A percentile compares a stretch with the other conserved stretches of the same genome.
Conservation (phyloP, 371 early-diverging fungal genomes). For the Basidiobolus heterosporus region DNA sequence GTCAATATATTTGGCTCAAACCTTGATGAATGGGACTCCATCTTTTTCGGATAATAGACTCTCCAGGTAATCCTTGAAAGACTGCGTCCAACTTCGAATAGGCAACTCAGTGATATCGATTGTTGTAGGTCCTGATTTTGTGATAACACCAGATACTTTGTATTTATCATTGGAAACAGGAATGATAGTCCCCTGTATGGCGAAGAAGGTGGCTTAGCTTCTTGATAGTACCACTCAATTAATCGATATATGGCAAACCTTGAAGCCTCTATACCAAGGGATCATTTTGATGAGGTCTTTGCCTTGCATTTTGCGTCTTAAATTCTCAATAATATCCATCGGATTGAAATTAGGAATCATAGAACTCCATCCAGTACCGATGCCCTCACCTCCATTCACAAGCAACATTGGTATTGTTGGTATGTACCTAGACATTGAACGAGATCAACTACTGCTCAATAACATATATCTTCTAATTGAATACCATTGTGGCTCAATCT, state of each 20-base stretch:
- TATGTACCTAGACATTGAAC: slow-evolving; percentile 49
- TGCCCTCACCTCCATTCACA: slow-evolving; percentile 96
- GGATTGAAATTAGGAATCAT: slow-evolving; percentile 81
- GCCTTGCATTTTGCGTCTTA: slow-evolving; percentile 68
- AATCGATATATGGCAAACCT: slow-evolving; percentile 13
- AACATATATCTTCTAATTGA: not conserved
- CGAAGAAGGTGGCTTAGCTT: not conserved
- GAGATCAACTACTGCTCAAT: not conserved
- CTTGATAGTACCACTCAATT: not conserved
- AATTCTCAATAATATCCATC: slow-evolving; percentile 79
- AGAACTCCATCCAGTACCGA: slow-evolving; percentile 95
- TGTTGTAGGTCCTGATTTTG: slow-evolving; percentile 49
- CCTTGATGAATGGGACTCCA: slow-evolving; percentile 42
- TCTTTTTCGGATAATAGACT: slow-evolving; percentile 38
- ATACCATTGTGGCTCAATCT: slow-evolving; percentile 92
- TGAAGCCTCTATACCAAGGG: slow-evolving; percentile 97
- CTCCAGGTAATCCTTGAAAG: slow-evolving; percentile 84
- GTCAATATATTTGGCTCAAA: not conserved
- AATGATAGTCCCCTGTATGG: slow-evolving; percentile 42
- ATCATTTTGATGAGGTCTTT: slow-evolving; percentile 61
- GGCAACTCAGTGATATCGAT: slow-evolving; percentile 92
- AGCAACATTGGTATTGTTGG: slow-evolving; percentile 96
- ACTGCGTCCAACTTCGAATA: slow-evolving; percentile 86
- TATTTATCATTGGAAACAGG: slow-evolving; percentile 37
- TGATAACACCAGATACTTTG: slow-evolving; percentile 54